Percentiles rank a stretch among this genome's conserved stretches.
These are phyloP conservation scores for Wickerhamomyces sp. DNA, from an alignment of 1,139 yeast genomes.

Conservation along the genomic window DNA sequence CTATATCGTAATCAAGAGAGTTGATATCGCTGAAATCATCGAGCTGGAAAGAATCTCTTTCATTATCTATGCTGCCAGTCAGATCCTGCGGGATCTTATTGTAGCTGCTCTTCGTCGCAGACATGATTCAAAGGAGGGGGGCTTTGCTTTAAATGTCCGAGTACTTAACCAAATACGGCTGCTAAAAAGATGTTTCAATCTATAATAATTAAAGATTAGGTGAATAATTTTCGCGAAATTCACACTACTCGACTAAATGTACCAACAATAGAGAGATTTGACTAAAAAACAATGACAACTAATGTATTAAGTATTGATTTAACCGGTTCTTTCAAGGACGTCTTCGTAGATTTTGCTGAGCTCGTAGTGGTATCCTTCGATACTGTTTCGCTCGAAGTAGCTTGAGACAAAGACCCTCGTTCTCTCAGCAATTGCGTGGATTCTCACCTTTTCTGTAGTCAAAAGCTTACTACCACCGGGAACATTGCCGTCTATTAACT, in stretches of 20 bases:
- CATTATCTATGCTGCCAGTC: not conserved
- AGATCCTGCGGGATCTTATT: not conserved
- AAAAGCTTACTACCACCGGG: constrained; percentile 15
- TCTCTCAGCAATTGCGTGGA: constrained; percentile 21
- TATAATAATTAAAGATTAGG: too few species aligned
- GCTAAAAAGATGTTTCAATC: too few species aligned
- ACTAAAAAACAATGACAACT: too few species aligned
- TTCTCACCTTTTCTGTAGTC: constrained; percentile 17
- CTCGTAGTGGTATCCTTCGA: constrained; percentile 20
- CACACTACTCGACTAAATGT: too few species aligned
- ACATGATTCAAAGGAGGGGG: too few species aligned
- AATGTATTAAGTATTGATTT: too few species aligned
- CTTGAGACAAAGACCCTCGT: constrained; percentile 11
- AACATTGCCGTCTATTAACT: constrained; percentile 15
- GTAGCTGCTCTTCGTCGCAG: not conserved
- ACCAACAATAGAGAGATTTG: too few species aligned
- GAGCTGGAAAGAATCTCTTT: constrained; percentile 14
- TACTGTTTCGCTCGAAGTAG: constrained; percentile 10
- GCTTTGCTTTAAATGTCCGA: too few species aligned
- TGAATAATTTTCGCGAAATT: too few species aligned
- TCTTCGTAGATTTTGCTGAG: constrained; percentile 16
- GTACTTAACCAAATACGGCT: too few species aligned
- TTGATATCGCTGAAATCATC: constrained; percentile 19
- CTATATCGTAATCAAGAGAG: constrained; percentile 20
- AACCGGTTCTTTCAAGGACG: constrained; percentile 18